Conservation (phyloP, 306 rosid species). For the Echinosophora koreensis region DNA sequence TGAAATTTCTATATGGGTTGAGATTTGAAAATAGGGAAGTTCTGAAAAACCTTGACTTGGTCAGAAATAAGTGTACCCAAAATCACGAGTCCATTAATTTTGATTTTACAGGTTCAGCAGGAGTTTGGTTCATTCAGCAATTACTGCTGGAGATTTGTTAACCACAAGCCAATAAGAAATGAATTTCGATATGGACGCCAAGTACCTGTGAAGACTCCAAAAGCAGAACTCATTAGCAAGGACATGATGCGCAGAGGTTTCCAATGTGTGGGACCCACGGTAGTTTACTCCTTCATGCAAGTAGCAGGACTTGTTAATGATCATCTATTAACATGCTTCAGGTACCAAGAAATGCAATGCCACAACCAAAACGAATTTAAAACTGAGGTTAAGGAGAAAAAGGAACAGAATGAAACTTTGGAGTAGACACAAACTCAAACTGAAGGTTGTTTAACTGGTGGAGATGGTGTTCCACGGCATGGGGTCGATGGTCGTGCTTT, state of each 20-base stretch:
- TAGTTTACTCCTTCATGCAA: constrained; percentile 91
- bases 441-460: not conserved
- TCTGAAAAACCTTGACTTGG: not conserved
- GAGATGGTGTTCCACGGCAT: constrained; percentile 9
- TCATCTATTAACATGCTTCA: constrained; percentile 77
- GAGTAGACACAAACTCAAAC: constrained; percentile 46
- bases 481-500: not conserved
- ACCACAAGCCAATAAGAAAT: constrained; percentile 69
- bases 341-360: constrained; percentile 62
- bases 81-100: constrained; percentile 17
- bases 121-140: constrained; percentile 91
- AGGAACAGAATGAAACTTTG: constrained; percentile 42
- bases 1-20: constrained; percentile 4
- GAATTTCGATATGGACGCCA: constrained; percentile 78
- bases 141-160: constrained; percentile 91
- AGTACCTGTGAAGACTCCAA: constrained; percentile 89
- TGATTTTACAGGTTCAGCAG: constrained; percentile 63
- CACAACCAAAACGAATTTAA: constrained; percentile 48
- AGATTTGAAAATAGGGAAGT: not conserved
- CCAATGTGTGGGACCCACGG: constrained; percentile 94
- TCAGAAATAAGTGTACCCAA: not conserved
- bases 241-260: constrained; percentile 94
- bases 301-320: constrained; percentile 86
- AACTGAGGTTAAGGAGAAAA: constrained; percentile 48
- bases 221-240: constrained; percentile 87